Evolutionary conservation across 768 basidiomycete species (phyloP).

Genomic region (Termitomyces sp.): DNA sequence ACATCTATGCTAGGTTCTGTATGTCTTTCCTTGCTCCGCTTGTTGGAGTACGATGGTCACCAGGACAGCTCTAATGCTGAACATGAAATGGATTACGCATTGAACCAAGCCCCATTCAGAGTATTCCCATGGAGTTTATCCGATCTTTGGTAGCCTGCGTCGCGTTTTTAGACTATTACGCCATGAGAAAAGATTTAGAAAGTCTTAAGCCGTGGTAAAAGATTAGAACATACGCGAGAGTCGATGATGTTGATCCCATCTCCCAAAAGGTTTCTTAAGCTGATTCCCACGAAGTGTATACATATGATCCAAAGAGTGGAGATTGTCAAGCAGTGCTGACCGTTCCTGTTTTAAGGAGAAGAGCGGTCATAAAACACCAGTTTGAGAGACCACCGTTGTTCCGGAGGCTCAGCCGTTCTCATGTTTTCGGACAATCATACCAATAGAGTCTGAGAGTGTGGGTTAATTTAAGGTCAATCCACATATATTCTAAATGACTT

Average conservation of each 20-base stretch:
- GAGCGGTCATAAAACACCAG: neutral
- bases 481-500: neutral
- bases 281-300: neutral
- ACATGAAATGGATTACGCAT: slow-evolving; percentile 90
- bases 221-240: slow-evolving; percentile 59
- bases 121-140: slow-evolving; percentile 87
- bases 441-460: no score
- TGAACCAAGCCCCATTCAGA: slow-evolving; percentile 86
- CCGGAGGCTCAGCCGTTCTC: neutral
- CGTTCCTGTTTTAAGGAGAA: neutral
- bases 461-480: no score
- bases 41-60: slow-evolving; percentile 64
- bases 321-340: neutral
- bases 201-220: neutral
- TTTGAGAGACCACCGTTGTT: neutral
- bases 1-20: slow-evolving; percentile 15
- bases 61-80: slow-evolving; percentile 92
- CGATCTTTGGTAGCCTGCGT: slow-evolving; percentile 73
- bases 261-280: no score
- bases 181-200: slow-evolving; percentile 9
- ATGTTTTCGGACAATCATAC: no score
- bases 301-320: neutral
- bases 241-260: slow-evolving; percentile 25
- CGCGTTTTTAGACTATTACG: slow-evolving; percentile 81
- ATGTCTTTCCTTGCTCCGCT: slow-evolving; percentile 31